Evolutionary conservation across 768 basidiomycete species (phyloP).

Genomic region (Rhodotorula taiwanensis): DNA sequence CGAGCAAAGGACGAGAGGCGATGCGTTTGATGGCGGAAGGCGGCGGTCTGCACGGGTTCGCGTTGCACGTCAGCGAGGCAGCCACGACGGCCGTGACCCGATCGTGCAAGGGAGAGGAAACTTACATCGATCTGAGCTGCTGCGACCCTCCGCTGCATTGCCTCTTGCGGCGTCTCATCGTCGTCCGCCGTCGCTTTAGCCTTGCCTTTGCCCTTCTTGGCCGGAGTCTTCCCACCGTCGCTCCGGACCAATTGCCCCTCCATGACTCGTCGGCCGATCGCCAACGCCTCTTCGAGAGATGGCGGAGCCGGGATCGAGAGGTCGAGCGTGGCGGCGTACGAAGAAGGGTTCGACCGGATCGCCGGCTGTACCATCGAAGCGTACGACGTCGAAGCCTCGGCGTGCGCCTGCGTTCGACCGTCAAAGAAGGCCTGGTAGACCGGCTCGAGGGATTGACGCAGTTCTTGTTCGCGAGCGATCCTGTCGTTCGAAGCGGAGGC

Average conservation of each 20-base stretch:
- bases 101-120: neutral
- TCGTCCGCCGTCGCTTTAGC: neutral
- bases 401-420: neutral
- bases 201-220: constrained; percentile 12
- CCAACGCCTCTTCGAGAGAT: constrained; percentile 16
- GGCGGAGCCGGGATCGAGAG: neutral
- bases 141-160: constrained; percentile 3
- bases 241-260: neutral
- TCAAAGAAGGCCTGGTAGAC: constrained; percentile 11
- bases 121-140: constrained; percentile 12
- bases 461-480: constrained; percentile 10
- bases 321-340: constrained; percentile 13
- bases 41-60: constrained; percentile 13
- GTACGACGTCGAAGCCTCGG: neutral
- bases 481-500: neutral
- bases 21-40: constrained; percentile 12
- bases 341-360: neutral
- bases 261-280: constrained; percentile 7
- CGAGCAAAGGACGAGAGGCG: constrained; percentile 17
- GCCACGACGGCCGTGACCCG: too few species aligned
- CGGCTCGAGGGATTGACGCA: constrained; percentile 6
- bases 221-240: neutral
- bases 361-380: neutral
- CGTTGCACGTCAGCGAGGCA: too few species aligned
- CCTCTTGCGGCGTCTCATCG: neutral